Conservation (phyloP, 2,329 filamentous ascomycete species). For the Nemania serpens region DNA sequence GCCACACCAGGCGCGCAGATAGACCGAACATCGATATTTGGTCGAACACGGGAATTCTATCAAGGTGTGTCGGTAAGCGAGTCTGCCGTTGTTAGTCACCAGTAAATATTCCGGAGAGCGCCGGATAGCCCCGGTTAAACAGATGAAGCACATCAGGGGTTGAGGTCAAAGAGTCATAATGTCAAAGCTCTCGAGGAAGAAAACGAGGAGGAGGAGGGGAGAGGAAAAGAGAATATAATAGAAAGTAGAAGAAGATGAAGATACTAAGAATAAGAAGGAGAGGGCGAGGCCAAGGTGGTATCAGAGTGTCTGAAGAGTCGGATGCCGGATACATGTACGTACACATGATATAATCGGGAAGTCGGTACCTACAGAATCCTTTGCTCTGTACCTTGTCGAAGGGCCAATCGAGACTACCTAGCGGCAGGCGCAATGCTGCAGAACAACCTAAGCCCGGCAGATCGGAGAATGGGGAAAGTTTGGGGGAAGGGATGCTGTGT, state of each 20-base stretch:
- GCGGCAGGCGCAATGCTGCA: constrained; percentile 24
- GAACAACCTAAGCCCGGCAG: constrained; percentile 23
- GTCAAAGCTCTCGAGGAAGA: constrained; percentile 6
- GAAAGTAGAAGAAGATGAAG: no score
- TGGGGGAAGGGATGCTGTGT: constrained; percentile 1
- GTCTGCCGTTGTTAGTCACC: not conserved
- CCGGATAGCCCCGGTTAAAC: not conserved
- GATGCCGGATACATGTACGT: constrained; percentile 10
- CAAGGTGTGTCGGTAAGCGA: not conserved
- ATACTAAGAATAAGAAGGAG: not conserved
- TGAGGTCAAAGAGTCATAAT: constrained; percentile 11
- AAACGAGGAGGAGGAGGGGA: not conserved
- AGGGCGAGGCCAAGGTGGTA: constrained; percentile 7
- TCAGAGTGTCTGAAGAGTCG: constrained; percentile 4
- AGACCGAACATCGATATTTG: not conserved
- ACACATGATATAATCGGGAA: constrained; percentile 10
- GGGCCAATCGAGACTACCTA: constrained; percentile 4
- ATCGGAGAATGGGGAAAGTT: constrained; percentile 23
- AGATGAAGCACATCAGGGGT: constrained; percentile 6
- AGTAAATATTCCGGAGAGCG: not conserved
- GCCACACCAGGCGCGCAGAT: constrained; percentile 16
- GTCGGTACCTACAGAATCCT: constrained; percentile 7
- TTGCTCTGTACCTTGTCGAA: not conserved
- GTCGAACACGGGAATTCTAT: not conserved
- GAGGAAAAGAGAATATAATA: no score